Evolutionary conservation across 2,329 filamentous ascomycete species (phyloP).

Genomic region (Aspergillus eucalypticola): DNA sequence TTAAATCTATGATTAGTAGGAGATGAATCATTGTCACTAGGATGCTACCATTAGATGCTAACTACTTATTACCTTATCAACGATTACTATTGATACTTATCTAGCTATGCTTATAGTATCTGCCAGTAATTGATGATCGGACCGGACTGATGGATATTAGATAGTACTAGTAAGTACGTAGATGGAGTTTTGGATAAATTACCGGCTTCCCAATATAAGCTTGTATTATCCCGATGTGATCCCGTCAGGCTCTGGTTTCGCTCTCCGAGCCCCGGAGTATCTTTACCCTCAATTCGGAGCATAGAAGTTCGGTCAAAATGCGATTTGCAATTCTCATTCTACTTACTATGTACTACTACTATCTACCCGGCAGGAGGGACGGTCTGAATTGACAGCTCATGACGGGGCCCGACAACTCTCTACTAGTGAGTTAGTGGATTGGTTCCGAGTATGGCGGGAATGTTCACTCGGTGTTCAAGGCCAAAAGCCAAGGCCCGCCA

Average conservation of each 20-base stretch:
- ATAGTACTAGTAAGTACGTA: too few species aligned
- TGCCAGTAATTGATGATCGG: background rate
- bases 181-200: background rate
- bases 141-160: background rate
- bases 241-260: background rate
- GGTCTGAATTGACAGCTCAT: background rate
- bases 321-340: background rate
- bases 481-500: background rate
- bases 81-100: background rate
- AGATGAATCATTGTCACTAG: too few species aligned
- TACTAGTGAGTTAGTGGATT: too few species aligned
- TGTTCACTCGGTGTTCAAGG: background rate
- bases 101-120: background rate
- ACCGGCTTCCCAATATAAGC: conserved; percentile 2
- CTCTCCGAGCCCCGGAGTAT: conserved; percentile 6
- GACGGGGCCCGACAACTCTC: background rate
- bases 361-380: background rate
- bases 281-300: conserved; percentile 1
- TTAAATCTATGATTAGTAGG: background rate
- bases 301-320: background rate
- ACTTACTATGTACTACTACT: background rate
- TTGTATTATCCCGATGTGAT: conserved; percentile 2
- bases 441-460: background rate
- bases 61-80: too few species aligned
- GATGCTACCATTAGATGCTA: too few species aligned